A percentile compares a stretch with the other conserved stretches of the same genome.
phyloP scores from a whole-genome alignment of 176 grass and related monocot genomes.

The Luzula sylvatica region DNA sequence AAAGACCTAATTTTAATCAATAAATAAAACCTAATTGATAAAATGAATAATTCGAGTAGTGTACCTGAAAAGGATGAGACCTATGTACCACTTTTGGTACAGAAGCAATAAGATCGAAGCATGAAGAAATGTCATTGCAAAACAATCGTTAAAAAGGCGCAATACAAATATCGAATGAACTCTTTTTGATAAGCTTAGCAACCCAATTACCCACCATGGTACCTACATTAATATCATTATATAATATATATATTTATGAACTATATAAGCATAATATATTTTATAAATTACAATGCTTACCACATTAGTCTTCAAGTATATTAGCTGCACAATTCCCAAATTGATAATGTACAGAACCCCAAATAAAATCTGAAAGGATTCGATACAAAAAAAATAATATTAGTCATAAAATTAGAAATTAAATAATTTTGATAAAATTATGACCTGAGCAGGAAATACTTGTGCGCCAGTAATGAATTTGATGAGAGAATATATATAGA shows the following conservation, averaged over 20 bases:
- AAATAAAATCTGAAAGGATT: conserved; percentile 67
- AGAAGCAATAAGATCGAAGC: conserved; percentile 67
- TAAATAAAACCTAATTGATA: neutral
- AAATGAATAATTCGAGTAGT: too few species aligned
- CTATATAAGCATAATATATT: neutral
- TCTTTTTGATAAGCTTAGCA: conserved; percentile 94
- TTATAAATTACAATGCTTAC: conserved; percentile 34
- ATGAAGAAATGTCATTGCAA: conserved; percentile 86
- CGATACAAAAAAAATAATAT: neutral
- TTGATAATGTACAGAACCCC: conserved; percentile 69
- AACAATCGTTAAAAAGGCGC: conserved; percentile 89
- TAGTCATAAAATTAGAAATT: neutral
- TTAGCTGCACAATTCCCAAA: conserved; percentile 51
- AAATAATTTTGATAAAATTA: neutral
- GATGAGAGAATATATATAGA: conserved; percentile 69
- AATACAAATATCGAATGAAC: conserved; percentile 88
- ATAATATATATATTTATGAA: neutral
- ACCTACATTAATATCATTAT: conserved; percentile 40
- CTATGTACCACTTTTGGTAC: conserved; percentile 76
- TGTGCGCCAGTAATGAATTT: conserved; percentile 67
- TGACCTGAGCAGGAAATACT: conserved; percentile 82
- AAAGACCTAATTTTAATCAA: conserved; percentile 16
- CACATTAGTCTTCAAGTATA: conserved; percentile 78
- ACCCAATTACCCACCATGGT: conserved; percentile 87
- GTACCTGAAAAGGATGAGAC: conserved; percentile 83